Evolutionary conservation across 176 grass and related monocot genomes (phyloP).

Genomic region (Puccinellia tenuiflora): DNA sequence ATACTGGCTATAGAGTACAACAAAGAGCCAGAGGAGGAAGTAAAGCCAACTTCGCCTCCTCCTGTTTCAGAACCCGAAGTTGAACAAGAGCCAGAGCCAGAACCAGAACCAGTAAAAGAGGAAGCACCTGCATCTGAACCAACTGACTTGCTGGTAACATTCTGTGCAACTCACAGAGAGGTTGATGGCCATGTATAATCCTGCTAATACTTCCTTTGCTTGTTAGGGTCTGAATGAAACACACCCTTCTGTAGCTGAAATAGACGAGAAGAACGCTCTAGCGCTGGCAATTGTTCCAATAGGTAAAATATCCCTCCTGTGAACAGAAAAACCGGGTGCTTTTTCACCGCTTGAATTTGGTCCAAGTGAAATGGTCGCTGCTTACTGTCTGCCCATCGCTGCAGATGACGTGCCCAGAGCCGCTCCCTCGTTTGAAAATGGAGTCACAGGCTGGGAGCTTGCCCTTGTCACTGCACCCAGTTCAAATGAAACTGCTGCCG

Average conservation of each 20-base stretch:
- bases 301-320: slow-evolving; percentile 33
- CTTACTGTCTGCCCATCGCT: neutral
- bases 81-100: slow-evolving; percentile 41
- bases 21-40: slow-evolving; percentile 70
- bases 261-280: slow-evolving; percentile 84
- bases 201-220: neutral
- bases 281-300: slow-evolving; percentile 90
- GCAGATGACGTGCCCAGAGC: slow-evolving; percentile 59
- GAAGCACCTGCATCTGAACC: slow-evolving; percentile 44
- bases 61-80: slow-evolving; percentile 37
- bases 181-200: neutral
- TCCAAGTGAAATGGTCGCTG: neutral
- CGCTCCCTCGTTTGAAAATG: slow-evolving; percentile 54
- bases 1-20: slow-evolving; percentile 95
- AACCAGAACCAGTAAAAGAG: slow-evolving; percentile 75
- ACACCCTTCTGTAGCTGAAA: slow-evolving; percentile 45
- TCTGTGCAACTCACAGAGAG: neutral
- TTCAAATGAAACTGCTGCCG: slow-evolving; percentile 61
- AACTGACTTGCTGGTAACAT: slow-evolving; percentile 82
- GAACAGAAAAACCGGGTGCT: neutral
- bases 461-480: slow-evolving; percentile 83
- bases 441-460: slow-evolving; percentile 94
- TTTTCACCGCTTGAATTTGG: neutral
- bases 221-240: slow-evolving; percentile 68
- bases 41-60: slow-evolving; percentile 46